Conservation (phyloP, 31 red algal species). For the Asparagopsis taxiformis region DNA sequence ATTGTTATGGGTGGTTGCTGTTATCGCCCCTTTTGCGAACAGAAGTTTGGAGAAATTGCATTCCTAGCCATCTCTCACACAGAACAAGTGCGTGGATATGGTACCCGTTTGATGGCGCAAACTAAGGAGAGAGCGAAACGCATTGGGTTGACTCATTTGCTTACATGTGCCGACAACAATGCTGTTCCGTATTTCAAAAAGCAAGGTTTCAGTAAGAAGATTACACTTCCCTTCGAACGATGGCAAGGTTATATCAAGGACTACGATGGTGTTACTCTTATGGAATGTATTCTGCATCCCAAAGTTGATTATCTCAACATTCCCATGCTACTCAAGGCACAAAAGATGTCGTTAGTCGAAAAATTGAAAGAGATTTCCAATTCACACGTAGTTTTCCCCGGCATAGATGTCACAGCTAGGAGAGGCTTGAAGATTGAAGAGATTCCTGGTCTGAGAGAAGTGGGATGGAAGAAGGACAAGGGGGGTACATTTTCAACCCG, state of each 20-base stretch:
- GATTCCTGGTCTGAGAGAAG: slow-evolving; percentile 89
- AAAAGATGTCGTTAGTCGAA: slow-evolving; percentile 92
- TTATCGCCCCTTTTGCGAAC: slow-evolving; percentile 89
- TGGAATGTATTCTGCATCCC: slow-evolving; percentile 92
- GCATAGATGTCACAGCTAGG: slow-evolving; percentile 71
- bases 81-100: slow-evolving; percentile 96
- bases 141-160: slow-evolving; percentile 79
- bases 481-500: slow-evolving; percentile 34
- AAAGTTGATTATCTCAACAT: slow-evolving; percentile 98
- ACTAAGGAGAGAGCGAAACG: slow-evolving; percentile 92
- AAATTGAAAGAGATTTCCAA: slow-evolving; percentile 91
- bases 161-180: slow-evolving; percentile 98
- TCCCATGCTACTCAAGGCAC: slow-evolving; percentile 90
- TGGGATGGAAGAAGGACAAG: slow-evolving; percentile 66
- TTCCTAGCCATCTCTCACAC: slow-evolving; percentile 98
- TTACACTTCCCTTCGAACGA: slow-evolving; percentile 76
- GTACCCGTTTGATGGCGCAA: slow-evolving; percentile 95
- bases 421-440: slow-evolving; percentile 80
- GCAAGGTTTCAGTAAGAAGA: slow-evolving; percentile 97
- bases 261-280: slow-evolving; percentile 95
- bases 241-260: slow-evolving; percentile 99
- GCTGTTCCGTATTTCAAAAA: slow-evolving; percentile 99
- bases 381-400: slow-evolving; percentile 93
- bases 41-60: slow-evolving; percentile 95
- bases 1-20: slow-evolving; percentile 98